phyloP scores from a whole-genome alignment of 2,329 filamentous ascomycete genomes.

The Periconia digitata region DNA sequence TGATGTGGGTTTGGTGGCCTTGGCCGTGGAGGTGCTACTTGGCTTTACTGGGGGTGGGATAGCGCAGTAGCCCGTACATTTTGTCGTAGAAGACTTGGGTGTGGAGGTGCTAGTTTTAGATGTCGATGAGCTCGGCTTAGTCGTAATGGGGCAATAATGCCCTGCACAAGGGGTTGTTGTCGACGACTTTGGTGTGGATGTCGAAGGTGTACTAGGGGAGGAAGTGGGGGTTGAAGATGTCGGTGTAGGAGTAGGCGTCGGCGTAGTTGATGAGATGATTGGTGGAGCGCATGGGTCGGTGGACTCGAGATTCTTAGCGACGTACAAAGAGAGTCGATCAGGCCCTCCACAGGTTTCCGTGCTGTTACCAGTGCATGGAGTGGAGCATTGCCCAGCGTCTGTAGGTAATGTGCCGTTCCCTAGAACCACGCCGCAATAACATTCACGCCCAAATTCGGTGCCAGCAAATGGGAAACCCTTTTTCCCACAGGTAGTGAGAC shows the following conservation, averaged over 20 bases:
- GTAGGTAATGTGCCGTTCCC: slow-evolving; percentile 30
- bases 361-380: slow-evolving; percentile 14
- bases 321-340: slow-evolving; percentile 26
- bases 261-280: slow-evolving; percentile 6
- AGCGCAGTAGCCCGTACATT: not conserved
- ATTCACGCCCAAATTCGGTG: slow-evolving; percentile 26
- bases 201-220: not conserved
- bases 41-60: not conserved
- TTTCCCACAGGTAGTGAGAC: slow-evolving; percentile 43
- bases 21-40: not conserved
- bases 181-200: not conserved
- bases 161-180: not conserved
- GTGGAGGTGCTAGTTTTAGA: not conserved
- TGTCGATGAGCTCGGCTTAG: not conserved
- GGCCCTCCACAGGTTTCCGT: slow-evolving; percentile 15
- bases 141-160: not conserved
- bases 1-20: too few species aligned
- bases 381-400: slow-evolving; percentile 9
- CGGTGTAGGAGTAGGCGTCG: slow-evolving; percentile 6
- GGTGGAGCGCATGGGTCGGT: slow-evolving; percentile 16
- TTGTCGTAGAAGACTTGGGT: not conserved
- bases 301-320: slow-evolving; percentile 16
- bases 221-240: not conserved
- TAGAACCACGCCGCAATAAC: slow-evolving; percentile 42
- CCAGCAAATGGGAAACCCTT: slow-evolving; percentile 43